These are phyloP conservation scores for Chlorella sp. DNA, from an alignment of 139 green algal species.

Conservation along the genomic window DNA sequence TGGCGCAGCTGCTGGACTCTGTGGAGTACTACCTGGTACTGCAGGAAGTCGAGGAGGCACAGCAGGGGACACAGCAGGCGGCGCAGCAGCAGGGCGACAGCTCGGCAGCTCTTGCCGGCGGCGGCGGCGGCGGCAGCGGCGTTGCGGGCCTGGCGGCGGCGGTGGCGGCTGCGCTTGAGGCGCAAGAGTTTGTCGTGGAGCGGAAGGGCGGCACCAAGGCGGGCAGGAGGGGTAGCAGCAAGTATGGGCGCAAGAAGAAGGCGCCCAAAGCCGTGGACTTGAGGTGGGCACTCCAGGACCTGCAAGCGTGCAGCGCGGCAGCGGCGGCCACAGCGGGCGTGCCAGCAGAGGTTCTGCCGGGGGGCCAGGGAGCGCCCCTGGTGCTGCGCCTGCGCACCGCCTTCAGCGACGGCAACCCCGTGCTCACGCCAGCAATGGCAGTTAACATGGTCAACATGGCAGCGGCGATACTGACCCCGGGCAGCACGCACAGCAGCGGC, in stretches of 20 bases:
- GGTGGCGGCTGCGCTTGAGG: background rate
- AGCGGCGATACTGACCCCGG: background rate
- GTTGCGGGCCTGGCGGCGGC: background rate
- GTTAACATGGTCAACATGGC: slow-evolving; percentile 14
- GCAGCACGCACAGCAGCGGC: slow-evolving; percentile 3
- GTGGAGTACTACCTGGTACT: slow-evolving; percentile 57
- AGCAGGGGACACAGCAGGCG: slow-evolving; percentile 3
- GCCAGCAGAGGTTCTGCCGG: background rate
- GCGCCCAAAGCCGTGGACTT: slow-evolving; percentile 31
- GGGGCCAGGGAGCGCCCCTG: background rate
- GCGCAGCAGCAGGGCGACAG: background rate
- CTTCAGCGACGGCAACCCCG: slow-evolving; percentile 41
- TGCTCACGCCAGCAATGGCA: slow-evolving; percentile 28
- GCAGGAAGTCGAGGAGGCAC: slow-evolving; percentile 23
- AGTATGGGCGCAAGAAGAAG: background rate
- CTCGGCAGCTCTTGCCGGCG: background rate
- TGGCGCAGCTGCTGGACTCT: slow-evolving; percentile 41
- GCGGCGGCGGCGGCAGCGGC: background rate
- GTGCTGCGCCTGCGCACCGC: slow-evolving; percentile 35
- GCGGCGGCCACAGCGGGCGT: background rate
- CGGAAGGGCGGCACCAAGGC: slow-evolving; percentile 33
- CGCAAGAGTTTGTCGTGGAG: slow-evolving; percentile 33
- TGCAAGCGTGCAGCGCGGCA: slow-evolving; percentile 25
- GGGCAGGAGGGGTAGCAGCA: slow-evolving; percentile 18
- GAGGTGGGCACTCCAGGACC: slow-evolving; percentile 41